These are phyloP conservation scores for Globisporangium mamillatum DNA, from an alignment of 352 stramenopile species.

Conservation along the genomic window DNA sequence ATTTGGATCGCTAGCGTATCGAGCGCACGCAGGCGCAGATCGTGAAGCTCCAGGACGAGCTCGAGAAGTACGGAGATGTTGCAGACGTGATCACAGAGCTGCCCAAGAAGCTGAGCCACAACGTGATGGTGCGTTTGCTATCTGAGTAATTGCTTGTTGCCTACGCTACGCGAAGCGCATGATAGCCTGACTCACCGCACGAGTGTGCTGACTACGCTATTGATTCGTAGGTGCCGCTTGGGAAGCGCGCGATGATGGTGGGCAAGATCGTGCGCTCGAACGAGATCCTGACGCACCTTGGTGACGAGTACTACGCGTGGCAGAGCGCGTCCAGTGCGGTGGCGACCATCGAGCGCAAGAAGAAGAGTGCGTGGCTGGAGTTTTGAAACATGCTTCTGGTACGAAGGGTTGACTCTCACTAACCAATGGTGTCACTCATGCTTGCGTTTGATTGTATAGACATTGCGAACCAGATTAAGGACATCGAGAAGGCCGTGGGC, in stretches of 20 bases:
- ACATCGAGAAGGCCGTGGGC: conserved; percentile 41
- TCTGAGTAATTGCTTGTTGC: neutral
- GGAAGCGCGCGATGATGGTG: conserved; percentile 80
- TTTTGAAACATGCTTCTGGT: neutral
- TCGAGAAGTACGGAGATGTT: conserved; percentile 56
- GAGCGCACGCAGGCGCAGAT: conserved; percentile 55
- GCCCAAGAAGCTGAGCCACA: conserved; percentile 74
- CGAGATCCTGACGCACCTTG: conserved; percentile 77
- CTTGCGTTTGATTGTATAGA: conserved; percentile 23
- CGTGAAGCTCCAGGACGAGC: conserved; percentile 44
- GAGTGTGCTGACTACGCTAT: neutral
- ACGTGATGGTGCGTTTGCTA: conserved; percentile 57
- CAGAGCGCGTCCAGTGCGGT: conserved; percentile 58
- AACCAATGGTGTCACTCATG: neutral
- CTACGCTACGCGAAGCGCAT: neutral
- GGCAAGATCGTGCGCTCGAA: conserved; percentile 84
- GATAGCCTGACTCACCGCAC: neutral
- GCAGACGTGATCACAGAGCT: conserved; percentile 55
- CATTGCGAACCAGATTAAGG: conserved; percentile 48
- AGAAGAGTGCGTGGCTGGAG: conserved; percentile 46
- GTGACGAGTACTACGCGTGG: conserved; percentile 82
- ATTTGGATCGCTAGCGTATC: conserved; percentile 37
- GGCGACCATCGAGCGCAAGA: conserved; percentile 71
- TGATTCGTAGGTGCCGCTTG: conserved; percentile 48
- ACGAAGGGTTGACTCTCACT: neutral